A percentile compares a stretch with the other conserved stretches of the same genome.
Evolutionary conservation across 2,329 filamentous ascomycete species (phyloP).

Genomic region (Ceratocystiopsis sp.): DNA sequence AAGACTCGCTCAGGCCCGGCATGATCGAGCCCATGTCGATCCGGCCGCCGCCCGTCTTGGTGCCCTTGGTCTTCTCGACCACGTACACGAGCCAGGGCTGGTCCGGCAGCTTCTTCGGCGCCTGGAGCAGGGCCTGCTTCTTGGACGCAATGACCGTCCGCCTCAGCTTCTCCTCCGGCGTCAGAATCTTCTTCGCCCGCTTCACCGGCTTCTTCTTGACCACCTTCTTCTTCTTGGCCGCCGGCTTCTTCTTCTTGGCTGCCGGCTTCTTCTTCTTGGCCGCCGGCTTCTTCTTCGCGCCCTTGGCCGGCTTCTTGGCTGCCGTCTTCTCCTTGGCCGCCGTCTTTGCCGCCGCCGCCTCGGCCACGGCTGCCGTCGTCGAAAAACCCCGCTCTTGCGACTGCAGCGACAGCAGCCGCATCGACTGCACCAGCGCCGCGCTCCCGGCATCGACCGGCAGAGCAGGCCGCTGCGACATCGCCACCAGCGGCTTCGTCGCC

Average conservation of each 20-base stretch:
- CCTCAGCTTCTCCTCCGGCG: slow-evolving; percentile 19
- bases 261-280: too few relatives aligned
- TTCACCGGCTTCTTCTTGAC: too few relatives aligned
- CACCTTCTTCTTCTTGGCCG: too few relatives aligned
- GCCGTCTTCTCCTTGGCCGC: slow-evolving; percentile 9
- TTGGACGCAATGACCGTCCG: slow-evolving; percentile 20
- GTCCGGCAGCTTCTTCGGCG: slow-evolving; percentile 18
- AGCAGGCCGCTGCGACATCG: neutral
- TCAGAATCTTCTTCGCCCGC: too few relatives aligned
- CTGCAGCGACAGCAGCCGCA: slow-evolving; percentile 3
- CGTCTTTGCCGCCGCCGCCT: neutral
- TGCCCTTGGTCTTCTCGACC: slow-evolving; percentile 14
- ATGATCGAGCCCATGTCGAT: slow-evolving; percentile 11
- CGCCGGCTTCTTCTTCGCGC: too few relatives aligned
- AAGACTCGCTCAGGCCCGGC: slow-evolving; percentile 16
- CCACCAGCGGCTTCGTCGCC: neutral
- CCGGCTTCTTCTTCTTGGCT: slow-evolving; percentile 14
- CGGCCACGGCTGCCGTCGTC: neutral
- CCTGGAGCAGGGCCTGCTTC: slow-evolving; percentile 23
- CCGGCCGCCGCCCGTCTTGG: neutral
- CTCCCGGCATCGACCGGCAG: neutral
- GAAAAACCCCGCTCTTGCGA: slow-evolving; percentile 3
- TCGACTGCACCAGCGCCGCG: slow-evolving; percentile 5
- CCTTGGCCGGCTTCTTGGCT: too few relatives aligned
- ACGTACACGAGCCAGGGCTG: slow-evolving; percentile 23